Conservation (phyloP, 352 stramenopile genomes). For the Phytopythium ostracodes region DNA sequence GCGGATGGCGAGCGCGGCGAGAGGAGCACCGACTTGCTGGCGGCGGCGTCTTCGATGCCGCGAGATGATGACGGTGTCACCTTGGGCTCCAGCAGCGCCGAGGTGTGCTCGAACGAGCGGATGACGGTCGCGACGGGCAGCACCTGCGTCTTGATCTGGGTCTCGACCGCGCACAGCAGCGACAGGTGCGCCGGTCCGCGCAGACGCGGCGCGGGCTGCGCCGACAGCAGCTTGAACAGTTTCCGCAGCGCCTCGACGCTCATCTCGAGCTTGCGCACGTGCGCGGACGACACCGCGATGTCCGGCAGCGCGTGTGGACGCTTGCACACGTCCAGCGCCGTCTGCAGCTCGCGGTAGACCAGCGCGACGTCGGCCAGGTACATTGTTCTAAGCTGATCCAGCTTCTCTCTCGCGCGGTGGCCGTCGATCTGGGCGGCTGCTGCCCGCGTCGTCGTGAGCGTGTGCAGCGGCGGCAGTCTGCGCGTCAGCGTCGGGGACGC, state of each 20-base stretch:
- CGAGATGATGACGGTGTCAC: background rate
- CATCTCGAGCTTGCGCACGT: conserved; percentile 29
- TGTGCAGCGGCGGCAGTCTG: conserved; percentile 14
- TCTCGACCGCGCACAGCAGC: conserved; percentile 25
- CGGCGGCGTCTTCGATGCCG: background rate
- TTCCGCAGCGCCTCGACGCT: conserved; percentile 35
- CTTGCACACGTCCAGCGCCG: conserved; percentile 21
- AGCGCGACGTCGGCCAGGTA: conserved; percentile 27
- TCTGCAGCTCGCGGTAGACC: conserved; percentile 28
- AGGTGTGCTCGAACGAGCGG: conserved; percentile 24
- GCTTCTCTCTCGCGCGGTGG: conserved; percentile 12
- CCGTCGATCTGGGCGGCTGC: background rate
- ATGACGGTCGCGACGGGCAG: conserved; percentile 31
- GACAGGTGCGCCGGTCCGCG: conserved; percentile 18
- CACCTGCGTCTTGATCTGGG: conserved; percentile 31
- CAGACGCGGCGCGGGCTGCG: conserved; percentile 16
- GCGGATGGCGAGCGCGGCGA: conserved; percentile 28
- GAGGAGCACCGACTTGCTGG: conserved; percentile 18
- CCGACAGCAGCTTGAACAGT: conserved; percentile 21
- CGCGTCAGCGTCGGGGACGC: conserved; percentile 2
- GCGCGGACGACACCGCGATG: conserved; percentile 11
- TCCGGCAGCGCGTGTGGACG: conserved; percentile 14
- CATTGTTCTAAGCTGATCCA: conserved; percentile 19
- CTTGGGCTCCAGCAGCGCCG: background rate
- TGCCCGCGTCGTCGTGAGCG: background rate